Percentiles rank a stretch among this genome's conserved stretches.
Evolutionary conservation across 169 alveolate genomes (phyloP).

Genomic region (Eimeria praecox): DNA sequence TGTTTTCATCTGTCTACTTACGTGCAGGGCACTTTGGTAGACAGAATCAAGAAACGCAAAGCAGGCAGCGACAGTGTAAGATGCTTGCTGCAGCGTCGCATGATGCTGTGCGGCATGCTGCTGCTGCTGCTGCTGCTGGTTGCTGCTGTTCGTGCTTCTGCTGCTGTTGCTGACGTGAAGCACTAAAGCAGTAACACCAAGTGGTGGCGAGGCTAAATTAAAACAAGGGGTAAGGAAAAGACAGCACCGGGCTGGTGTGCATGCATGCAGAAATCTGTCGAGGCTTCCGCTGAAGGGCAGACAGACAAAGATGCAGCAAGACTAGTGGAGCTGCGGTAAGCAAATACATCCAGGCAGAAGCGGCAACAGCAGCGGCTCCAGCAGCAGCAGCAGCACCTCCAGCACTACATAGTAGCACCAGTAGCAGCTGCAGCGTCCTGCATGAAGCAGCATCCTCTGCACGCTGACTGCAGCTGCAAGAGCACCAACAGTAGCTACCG

Average conservation of each 20-base stretch:
- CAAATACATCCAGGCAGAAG: background rate
- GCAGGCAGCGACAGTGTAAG: background rate
- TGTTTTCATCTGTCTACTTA: background rate
- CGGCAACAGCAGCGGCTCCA: background rate
- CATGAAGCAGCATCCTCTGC: too few relatives aligned
- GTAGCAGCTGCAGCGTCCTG: background rate
- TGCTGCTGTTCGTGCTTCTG: background rate
- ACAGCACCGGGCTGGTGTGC: background rate
- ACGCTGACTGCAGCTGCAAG: background rate
- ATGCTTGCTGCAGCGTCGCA: background rate
- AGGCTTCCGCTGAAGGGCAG: background rate
- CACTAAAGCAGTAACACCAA: background rate
- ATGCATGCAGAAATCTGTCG: background rate
- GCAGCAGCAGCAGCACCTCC: background rate
- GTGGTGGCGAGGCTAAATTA: background rate
- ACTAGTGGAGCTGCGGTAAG: conserved; percentile 44
- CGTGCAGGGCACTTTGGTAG: conserved; percentile 49
- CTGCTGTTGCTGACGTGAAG: background rate
- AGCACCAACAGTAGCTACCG: background rate
- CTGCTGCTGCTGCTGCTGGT: background rate
- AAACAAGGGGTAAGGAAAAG: background rate
- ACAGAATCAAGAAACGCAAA: conserved; percentile 1
- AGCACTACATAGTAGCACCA: too few relatives aligned
- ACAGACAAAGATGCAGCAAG: conserved; percentile 13
- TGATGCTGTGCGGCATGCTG: background rate